A percentile compares a stretch with the other conserved stretches of the same genome.
phyloP scores from a whole-genome alignment of 768 basidiomycete species.

The Thelephora aurantiotincta region DNA sequence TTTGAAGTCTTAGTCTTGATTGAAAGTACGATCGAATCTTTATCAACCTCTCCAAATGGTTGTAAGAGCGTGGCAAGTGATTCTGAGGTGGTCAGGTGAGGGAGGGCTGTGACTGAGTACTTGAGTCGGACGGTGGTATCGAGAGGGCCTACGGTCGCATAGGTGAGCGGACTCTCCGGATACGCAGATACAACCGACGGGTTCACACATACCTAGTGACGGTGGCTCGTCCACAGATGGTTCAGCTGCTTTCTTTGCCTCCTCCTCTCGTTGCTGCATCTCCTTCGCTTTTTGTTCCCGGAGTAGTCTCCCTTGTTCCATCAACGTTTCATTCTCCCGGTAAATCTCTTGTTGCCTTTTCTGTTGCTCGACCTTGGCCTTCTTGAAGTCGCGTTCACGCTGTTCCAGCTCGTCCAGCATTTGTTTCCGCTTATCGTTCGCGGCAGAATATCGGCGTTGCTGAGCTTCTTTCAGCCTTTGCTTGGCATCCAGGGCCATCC shows the following conservation, averaged over 20 bases:
- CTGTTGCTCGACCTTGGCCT: conserved; percentile 46
- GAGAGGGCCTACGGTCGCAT: conserved; percentile 28
- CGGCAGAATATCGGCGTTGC: conserved; percentile 52
- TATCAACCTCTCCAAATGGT: conserved; percentile 51
- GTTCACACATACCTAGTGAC: conserved; percentile 26
- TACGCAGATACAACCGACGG: neutral
- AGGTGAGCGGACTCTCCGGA: conserved; percentile 1
- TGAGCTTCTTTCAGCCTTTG: conserved; percentile 56
- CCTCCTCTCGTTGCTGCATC: conserved; percentile 28
- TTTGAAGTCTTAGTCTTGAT: conserved; percentile 34
- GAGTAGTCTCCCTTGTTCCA: conserved; percentile 56
- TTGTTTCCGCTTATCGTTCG: conserved; percentile 59
- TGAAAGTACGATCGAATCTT: conserved; percentile 50
- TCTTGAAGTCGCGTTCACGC: conserved; percentile 66
- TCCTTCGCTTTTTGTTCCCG: conserved; percentile 54
- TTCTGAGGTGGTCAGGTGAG: conserved; percentile 36
- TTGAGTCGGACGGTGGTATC: conserved; percentile 71
- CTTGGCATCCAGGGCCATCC: conserved; percentile 69
- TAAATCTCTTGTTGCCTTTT: conserved; percentile 38
- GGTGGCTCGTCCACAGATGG: conserved; percentile 37
- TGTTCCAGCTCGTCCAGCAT: conserved; percentile 71
- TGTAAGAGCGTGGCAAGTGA: conserved; percentile 37
- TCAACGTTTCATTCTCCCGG: conserved; percentile 57
- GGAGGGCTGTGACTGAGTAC: conserved; percentile 44
- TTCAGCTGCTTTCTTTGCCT: conserved; percentile 19